Percentiles rank a stretch among this genome's conserved stretches.
Conservation (phyloP, 2,329 filamentous ascomycete genomes). For the Aschersonia sp. region DNA sequence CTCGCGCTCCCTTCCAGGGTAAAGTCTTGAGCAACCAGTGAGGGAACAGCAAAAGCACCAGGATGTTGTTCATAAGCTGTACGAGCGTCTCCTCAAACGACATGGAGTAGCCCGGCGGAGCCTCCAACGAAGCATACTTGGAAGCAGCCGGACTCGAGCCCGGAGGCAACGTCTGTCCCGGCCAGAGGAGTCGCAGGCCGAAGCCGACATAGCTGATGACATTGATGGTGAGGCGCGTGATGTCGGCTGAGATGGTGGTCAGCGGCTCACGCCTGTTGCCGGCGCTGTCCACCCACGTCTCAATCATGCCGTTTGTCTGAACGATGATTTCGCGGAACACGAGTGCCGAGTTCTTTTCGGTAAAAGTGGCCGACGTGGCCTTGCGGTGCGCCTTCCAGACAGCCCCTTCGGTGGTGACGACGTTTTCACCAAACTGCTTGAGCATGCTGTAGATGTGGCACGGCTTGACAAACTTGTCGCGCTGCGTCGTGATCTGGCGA, state of each 20-base stretch:
- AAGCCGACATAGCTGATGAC: constrained; percentile 58
- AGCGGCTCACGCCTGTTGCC: constrained; percentile 26
- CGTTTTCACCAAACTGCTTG: constrained; percentile 49
- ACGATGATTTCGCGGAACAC: constrained; percentile 48
- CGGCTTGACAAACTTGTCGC: constrained; percentile 51
- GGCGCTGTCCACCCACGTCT: constrained; percentile 34
- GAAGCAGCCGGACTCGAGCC: constrained; percentile 27
- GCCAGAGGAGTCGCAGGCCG: constrained; percentile 45
- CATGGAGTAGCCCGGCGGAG: constrained; percentile 41
- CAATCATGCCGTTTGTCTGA: constrained; percentile 49
- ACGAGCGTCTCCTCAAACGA: constrained; percentile 51
- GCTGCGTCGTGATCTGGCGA: constrained; percentile 47
- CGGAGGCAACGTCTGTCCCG: constrained; percentile 39
- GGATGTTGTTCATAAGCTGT: constrained; percentile 45
- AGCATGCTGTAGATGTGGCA: constrained; percentile 20
- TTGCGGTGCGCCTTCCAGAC: constrained; percentile 63
- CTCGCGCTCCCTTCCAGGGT: constrained; percentile 35
- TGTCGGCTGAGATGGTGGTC: constrained; percentile 43
- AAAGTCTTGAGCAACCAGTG: constrained; percentile 36
- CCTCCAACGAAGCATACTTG: constrained; percentile 32
- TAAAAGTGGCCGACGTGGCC: constrained; percentile 57
- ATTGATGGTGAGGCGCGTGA: constrained; percentile 45
- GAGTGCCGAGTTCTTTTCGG: constrained; percentile 58
- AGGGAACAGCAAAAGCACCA: constrained; percentile 47
- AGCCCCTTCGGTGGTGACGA: constrained; percentile 54